Percentiles rank a stretch among this genome's conserved stretches.
phyloP scores from a whole-genome alignment of 2,329 filamentous ascomycete species.

The Simplicillium sp. region DNA sequence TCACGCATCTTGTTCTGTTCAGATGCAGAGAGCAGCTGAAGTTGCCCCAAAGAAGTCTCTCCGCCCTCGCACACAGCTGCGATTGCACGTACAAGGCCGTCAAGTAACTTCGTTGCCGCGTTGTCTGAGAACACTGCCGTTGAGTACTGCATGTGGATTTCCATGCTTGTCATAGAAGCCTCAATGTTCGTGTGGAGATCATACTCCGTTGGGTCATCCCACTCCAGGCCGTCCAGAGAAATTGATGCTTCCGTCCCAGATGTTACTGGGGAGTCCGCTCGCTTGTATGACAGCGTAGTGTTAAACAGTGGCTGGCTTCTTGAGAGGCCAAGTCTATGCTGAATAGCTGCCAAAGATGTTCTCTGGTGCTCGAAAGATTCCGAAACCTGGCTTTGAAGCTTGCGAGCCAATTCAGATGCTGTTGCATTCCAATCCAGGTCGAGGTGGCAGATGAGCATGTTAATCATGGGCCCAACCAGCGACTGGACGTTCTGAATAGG shows the following conservation, averaged over 20 bases:
- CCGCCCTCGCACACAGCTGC: no score
- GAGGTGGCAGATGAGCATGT: conserved; percentile 5
- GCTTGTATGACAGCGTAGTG: background rate
- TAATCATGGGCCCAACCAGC: conserved; percentile 8
- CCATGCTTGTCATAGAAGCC: no score
- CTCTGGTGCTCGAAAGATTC: background rate
- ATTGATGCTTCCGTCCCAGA: background rate
- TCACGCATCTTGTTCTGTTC: no score
- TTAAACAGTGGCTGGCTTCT: conserved; percentile 2
- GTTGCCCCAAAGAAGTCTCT: no score
- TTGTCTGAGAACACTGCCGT: no score
- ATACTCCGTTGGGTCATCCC: background rate
- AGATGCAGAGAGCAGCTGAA: no score
- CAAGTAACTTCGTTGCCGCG: no score
- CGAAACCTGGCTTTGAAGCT: conserved; percentile 4
- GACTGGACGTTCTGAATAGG: conserved; percentile 8
- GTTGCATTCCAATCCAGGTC: conserved; percentile 1
- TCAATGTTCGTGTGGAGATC: background rate
- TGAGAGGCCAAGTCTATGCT: background rate
- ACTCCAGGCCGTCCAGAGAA: background rate
- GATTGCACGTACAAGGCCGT: no score
- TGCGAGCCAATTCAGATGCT: conserved; percentile 7
- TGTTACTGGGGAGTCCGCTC: background rate
- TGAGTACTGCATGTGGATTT: no score
- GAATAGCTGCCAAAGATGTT: background rate